These are phyloP conservation scores for Microthlaspi erraticum DNA, from an alignment of 345 rosid species.

Conservation along the genomic window DNA sequence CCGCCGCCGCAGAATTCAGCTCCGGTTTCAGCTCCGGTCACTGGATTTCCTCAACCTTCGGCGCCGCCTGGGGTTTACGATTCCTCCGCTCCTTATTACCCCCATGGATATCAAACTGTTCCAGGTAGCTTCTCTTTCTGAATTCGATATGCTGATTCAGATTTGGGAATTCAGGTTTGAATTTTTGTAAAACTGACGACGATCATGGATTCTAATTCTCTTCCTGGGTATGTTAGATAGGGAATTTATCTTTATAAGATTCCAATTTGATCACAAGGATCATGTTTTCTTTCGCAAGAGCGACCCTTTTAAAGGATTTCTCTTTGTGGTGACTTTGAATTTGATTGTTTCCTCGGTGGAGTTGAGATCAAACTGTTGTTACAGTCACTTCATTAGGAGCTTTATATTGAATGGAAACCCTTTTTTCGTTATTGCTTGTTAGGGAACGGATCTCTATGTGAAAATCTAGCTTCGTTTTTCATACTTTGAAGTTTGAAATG, in stretches of 20 bases:
- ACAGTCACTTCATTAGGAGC: background rate
- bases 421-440: background rate
- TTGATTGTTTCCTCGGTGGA: background rate
- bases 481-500: background rate
- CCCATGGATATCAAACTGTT: slow-evolving; percentile 75
- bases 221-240: background rate
- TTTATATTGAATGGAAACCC: background rate
- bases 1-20: slow-evolving; percentile 63
- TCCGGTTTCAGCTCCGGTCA: slow-evolving; percentile 66
- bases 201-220: background rate
- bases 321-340: background rate
- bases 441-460: background rate
- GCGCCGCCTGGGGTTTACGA: slow-evolving; percentile 71
- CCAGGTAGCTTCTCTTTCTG: slow-evolving; percentile 52
- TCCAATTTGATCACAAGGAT: background rate
- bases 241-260: background rate
- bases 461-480: background rate
- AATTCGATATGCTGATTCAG: slow-evolving; percentile 8
- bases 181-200: background rate
- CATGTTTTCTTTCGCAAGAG: background rate
- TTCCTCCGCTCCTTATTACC: slow-evolving; percentile 53
- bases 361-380: background rate
- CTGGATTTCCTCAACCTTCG: slow-evolving; percentile 87
- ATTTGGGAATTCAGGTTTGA: slow-evolving; percentile 5
- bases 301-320: slow-evolving; percentile 2